A percentile compares a stretch with the other conserved stretches of the same genome.
phyloP scores from a whole-genome alignment of 2,329 filamentous ascomycete species.

The Aspergillus ochraceus region DNA sequence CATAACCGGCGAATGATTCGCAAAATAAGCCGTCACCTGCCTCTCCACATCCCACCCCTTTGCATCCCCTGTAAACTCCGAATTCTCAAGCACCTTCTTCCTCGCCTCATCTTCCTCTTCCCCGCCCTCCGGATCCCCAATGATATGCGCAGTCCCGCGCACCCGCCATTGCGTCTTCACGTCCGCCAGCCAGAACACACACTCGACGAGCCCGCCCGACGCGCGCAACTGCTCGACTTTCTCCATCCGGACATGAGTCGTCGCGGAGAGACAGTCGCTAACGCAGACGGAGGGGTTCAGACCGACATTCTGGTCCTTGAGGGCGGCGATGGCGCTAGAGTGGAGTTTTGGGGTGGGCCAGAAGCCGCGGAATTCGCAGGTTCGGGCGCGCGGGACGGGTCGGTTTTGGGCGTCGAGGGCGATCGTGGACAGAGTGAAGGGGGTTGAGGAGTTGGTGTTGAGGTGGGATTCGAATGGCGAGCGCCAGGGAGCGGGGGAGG shows the following conservation, averaged over 20 bases:
- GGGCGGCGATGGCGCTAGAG: slow-evolving; percentile 71
- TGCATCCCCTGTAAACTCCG: slow-evolving; percentile 45
- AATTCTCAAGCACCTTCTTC: slow-evolving; percentile 62
- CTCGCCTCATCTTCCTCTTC: slow-evolving; percentile 47
- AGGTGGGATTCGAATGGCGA: slow-evolving; percentile 26
- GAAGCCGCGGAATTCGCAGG: slow-evolving; percentile 82
- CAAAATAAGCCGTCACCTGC: slow-evolving; percentile 85
- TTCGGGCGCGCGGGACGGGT: slow-evolving; percentile 44
- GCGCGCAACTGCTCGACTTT: slow-evolving; percentile 73
- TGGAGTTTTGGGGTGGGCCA: slow-evolving; percentile 67
- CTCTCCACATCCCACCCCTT: slow-evolving; percentile 72
- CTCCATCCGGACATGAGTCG: slow-evolving; percentile 84
- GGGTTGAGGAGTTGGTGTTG: slow-evolving; percentile 20
- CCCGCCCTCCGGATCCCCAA: slow-evolving; percentile 67
- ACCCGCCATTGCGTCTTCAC: slow-evolving; percentile 80
- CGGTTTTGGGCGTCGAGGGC: slow-evolving; percentile 15
- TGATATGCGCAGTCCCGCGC: slow-evolving; percentile 71
- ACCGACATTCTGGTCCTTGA: slow-evolving; percentile 40
- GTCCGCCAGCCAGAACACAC: slow-evolving; percentile 75
- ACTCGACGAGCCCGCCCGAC: slow-evolving; percentile 73
- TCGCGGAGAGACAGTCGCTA: slow-evolving; percentile 78
- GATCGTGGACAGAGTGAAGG: slow-evolving; percentile 31
- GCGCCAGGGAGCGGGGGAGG: slow-evolving; percentile 29
- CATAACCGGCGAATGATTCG: slow-evolving; percentile 80
- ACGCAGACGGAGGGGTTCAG: slow-evolving; percentile 69